Conservation (phyloP, 768 basidiomycete genomes). For the Tricholoma saponaceum region DNA sequence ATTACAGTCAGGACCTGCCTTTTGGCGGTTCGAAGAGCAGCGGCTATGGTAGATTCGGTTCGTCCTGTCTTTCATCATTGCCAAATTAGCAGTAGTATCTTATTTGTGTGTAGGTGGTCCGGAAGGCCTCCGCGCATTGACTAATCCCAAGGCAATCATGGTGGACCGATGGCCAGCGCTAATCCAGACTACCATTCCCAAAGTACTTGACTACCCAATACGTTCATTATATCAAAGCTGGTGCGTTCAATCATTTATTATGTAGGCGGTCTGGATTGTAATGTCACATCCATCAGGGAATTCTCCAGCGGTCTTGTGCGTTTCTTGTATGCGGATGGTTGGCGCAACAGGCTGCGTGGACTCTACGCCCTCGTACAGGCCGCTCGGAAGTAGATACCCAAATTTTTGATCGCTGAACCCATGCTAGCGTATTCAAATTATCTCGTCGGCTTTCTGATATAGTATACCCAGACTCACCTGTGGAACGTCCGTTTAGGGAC, state of each 20-base stretch:
- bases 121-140: constrained; percentile 86
- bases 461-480: too few relatives aligned
- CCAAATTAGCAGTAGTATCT: constrained; percentile 2
- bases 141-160: constrained; percentile 85
- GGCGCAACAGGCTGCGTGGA: constrained; percentile 43
- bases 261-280: background rate
- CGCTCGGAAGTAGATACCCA: constrained; percentile 24
- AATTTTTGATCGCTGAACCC: background rate
- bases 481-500: too few relatives aligned
- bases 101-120: constrained; percentile 65
- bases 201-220: constrained; percentile 82
- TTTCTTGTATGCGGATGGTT: constrained; percentile 50
- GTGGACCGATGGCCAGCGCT: constrained; percentile 82
- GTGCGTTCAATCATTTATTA: constrained; percentile 37
- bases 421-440: background rate
- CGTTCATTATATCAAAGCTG: constrained; percentile 70
- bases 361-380: constrained; percentile 36
- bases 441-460: too few relatives aligned
- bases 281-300: constrained; percentile 32
- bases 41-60: constrained; percentile 92
- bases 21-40: constrained; percentile 92
- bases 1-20: constrained; percentile 75
- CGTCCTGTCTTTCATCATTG: constrained; percentile 14
- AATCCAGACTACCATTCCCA: constrained; percentile 83
- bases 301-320: constrained; percentile 46